A percentile compares a stretch with the other conserved stretches of the same genome.
These are phyloP conservation scores for Tilletia indica DNA, from an alignment of 1,284 basidiomycete genomes.

Conservation along the genomic window DNA sequence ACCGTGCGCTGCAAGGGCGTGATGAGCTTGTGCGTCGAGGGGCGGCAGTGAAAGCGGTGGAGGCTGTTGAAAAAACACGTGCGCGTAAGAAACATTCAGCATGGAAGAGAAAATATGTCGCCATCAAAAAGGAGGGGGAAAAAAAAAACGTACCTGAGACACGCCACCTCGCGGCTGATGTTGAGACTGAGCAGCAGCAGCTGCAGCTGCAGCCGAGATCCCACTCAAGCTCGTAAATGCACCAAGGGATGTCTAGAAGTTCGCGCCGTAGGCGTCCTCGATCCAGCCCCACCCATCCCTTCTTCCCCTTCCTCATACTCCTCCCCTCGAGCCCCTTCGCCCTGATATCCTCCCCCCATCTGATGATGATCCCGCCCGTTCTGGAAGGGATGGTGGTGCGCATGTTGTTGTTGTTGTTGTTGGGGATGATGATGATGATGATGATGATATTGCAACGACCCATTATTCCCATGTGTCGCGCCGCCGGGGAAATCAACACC, in stretches of 20 bases:
- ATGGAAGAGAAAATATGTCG: too few relatives aligned
- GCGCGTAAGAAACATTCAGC: too few relatives aligned
- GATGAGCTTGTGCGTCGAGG: neutral
- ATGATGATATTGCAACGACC: neutral
- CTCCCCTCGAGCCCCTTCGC: constrained; percentile 22
- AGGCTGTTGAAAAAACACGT: neutral
- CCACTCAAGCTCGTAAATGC: constrained; percentile 20
- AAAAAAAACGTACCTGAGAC: neutral
- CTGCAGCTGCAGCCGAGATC: constrained; percentile 22
- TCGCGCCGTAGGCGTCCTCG: constrained; percentile 29
- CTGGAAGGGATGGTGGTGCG: neutral
- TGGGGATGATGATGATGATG: constrained; percentile 2
- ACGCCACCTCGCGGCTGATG: neutral
- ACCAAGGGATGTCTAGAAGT: constrained; percentile 21
- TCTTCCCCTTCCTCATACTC: constrained; percentile 21
- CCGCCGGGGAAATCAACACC: neutral
- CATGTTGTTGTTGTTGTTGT: neutral
- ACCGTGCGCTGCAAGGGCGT: neutral
- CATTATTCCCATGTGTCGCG: neutral
- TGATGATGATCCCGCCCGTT: too few relatives aligned
- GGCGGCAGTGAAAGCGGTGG: constrained; percentile 8
- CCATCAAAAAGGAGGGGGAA: too few relatives aligned
- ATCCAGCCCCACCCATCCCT: constrained; percentile 28
- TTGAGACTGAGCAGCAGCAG: neutral
- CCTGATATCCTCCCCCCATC: too few relatives aligned